Evolutionary conservation across 345 rosid species (phyloP).

Genomic region (Stellera chamaejasme): DNA sequence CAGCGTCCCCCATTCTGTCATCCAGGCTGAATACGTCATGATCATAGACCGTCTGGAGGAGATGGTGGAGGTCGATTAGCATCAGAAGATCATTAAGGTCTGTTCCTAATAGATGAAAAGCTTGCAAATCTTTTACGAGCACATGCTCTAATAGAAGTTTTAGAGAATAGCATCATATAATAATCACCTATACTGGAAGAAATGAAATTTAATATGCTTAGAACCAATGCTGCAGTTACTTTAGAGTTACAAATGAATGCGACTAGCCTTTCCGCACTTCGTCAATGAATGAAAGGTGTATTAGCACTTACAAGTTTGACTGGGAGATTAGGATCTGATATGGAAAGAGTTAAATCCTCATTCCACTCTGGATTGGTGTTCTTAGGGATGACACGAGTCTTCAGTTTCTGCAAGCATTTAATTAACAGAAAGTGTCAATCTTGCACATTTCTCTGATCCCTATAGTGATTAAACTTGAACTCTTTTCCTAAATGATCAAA

Average conservation of each 20-base stretch:
- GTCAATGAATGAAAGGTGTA: neutral
- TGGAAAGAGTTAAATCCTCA: conserved; percentile 67
- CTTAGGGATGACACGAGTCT: conserved; percentile 58
- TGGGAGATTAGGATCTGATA: conserved; percentile 53
- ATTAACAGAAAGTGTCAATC: neutral
- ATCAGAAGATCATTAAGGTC: too few relatives aligned
- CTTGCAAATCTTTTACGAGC: too few relatives aligned
- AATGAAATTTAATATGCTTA: neutral
- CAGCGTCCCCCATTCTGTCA: conserved; percentile 89
- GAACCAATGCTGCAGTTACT: too few relatives aligned
- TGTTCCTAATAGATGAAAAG: too few relatives aligned
- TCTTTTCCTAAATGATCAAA: too few relatives aligned
- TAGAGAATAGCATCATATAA: neutral
- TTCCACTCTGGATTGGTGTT: conserved; percentile 75
- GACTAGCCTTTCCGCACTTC: too few relatives aligned
- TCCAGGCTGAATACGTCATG: conserved; percentile 52
- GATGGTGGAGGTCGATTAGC: neutral
- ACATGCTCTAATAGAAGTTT: neutral
- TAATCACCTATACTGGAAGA: neutral
- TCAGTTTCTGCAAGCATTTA: conserved; percentile 48
- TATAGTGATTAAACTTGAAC: too few relatives aligned
- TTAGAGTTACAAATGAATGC: too few relatives aligned
- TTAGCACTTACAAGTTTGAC: conserved; percentile 51
- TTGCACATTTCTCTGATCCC: too few relatives aligned
- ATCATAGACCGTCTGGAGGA: conserved; percentile 63